These are phyloP conservation scores for Coccomyxa subellipsoidea DNA, from an alignment of 163 green algal species.

Conservation along the genomic window DNA sequence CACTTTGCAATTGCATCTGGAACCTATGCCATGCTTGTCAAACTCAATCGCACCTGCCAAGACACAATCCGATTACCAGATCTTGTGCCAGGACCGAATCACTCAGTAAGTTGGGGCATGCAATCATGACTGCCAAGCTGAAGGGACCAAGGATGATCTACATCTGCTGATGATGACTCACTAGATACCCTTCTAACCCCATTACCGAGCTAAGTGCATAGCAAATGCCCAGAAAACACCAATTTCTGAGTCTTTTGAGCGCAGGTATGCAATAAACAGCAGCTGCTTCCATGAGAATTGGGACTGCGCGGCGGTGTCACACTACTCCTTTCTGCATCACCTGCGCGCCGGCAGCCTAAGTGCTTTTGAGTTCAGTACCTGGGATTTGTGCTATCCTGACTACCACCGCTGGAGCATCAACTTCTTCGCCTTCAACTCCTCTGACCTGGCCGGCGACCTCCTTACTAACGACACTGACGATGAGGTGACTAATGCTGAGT, in stretches of 20 bases:
- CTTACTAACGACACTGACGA: not conserved
- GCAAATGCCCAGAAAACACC: too few species aligned
- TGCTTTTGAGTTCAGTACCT: not conserved
- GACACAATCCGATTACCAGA: too few species aligned
- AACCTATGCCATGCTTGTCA: too few species aligned
- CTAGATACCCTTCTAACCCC: too few species aligned
- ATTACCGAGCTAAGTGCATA: too few species aligned
- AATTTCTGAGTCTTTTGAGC: not conserved
- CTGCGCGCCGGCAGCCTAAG: not conserved
- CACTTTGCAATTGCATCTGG: too few species aligned
- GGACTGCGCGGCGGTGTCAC: not conserved
- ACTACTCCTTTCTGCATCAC: constrained; percentile 11
- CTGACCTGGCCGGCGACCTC: not conserved
- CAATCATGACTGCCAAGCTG: too few species aligned
- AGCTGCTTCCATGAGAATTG: not conserved
- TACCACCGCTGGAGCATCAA: constrained; percentile 17
- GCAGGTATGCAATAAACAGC: not conserved
- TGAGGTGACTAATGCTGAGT: not conserved
- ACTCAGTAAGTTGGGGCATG: too few species aligned
- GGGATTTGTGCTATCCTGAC: not conserved
- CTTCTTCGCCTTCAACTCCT: constrained; percentile 7
- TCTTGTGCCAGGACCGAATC: too few species aligned
- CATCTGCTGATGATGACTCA: too few species aligned
- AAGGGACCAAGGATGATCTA: too few species aligned
- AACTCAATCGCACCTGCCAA: too few species aligned